These are phyloP conservation scores for Ophiostoma sp. DNA, from an alignment of 2,329 filamentous ascomycete genomes.

Conservation along the genomic window DNA sequence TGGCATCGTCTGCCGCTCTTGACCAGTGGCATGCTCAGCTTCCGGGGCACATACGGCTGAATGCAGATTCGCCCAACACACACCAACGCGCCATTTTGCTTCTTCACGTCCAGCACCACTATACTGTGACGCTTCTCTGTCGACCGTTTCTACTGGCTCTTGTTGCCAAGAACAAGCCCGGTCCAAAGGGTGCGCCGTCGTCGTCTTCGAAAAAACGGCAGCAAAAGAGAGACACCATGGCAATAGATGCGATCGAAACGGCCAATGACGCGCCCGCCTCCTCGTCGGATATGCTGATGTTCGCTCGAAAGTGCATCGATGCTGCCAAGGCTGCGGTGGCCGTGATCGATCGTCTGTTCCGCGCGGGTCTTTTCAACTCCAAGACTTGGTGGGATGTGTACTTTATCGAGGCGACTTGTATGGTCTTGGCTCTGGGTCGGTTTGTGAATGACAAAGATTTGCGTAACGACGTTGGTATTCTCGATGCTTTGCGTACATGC, in stretches of 20 bases:
- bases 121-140: constrained; percentile 34
- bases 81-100: constrained; percentile 33
- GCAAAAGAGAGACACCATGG: background rate
- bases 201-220: background rate
- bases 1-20: constrained; percentile 22
- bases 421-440: constrained; percentile 29
- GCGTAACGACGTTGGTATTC: constrained; percentile 21
- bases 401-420: constrained; percentile 29
- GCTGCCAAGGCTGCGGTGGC: constrained; percentile 27
- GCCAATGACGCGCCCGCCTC: background rate
- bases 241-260: background rate
- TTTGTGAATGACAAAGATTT: constrained; percentile 24
- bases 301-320: constrained; percentile 25
- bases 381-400: constrained; percentile 32
- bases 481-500: constrained; percentile 24
- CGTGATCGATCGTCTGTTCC: constrained; percentile 27
- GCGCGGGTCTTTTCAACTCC: constrained; percentile 28
- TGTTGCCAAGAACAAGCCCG: constrained; percentile 17
- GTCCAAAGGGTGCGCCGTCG: background rate
- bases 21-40: constrained; percentile 26
- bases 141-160: constrained; percentile 35
- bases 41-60: constrained; percentile 28
- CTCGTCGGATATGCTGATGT: constrained; percentile 5
- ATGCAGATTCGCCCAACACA: constrained; percentile 26
- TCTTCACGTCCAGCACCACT: constrained; percentile 36